Percentiles rank a stretch among this genome's conserved stretches.
Conservation (phyloP, 768 basidiomycete species). For the Fistulinella prunicolor region DNA sequence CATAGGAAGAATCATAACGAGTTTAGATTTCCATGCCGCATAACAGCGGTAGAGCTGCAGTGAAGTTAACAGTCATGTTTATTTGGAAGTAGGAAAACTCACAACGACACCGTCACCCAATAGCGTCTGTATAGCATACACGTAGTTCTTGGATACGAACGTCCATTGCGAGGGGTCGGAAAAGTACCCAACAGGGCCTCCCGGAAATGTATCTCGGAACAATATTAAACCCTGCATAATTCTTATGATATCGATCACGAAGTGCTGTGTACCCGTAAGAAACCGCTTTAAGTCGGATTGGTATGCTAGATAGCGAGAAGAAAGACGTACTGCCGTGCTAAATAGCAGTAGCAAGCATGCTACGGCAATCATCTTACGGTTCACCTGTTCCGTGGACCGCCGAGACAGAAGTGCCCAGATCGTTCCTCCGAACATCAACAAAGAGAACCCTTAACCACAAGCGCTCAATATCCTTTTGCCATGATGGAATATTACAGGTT, state of each 20-base stretch:
- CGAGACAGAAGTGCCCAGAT: slow-evolving; percentile 20
- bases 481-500: not conserved
- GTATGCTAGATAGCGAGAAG: not conserved
- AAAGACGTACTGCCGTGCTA: not conserved
- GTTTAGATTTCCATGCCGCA: slow-evolving; percentile 31
- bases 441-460: slow-evolving; percentile 26
- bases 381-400: slow-evolving; percentile 7
- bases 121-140: slow-evolving; percentile 19
- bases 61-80: not conserved
- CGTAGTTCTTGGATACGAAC: slow-evolving; percentile 24
- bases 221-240: slow-evolving; percentile 22
- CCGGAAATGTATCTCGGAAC: slow-evolving; percentile 18
- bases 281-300: not conserved
- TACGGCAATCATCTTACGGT: slow-evolving; percentile 17
- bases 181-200: slow-evolving; percentile 27
- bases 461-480: not conserved
- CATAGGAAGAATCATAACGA: slow-evolving; percentile 25
- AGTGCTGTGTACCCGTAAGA: slow-evolving; percentile 17
- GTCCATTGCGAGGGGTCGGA: slow-evolving; percentile 16
- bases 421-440: slow-evolving; percentile 33
- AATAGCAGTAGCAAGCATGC: slow-evolving; percentile 20
- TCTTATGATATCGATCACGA: slow-evolving; percentile 22
- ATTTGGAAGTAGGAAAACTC: not conserved
- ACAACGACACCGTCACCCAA: slow-evolving; percentile 33
- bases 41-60: slow-evolving; percentile 29